Evolutionary conservation across 106 monocot genomes (phyloP).

Genomic region (Alisma plantagoaquatica): DNA sequence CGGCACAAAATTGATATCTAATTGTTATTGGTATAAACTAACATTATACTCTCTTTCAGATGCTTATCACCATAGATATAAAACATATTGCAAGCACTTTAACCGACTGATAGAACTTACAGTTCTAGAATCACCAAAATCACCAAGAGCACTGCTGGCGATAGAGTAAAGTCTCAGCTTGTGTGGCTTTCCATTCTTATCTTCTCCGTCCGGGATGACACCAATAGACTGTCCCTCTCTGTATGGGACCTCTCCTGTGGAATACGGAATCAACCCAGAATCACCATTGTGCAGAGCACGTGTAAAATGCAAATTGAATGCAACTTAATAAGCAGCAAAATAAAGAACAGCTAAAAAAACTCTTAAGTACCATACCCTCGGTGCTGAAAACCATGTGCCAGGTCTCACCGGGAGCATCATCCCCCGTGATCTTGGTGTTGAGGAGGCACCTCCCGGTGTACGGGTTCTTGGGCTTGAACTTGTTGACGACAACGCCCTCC

Average conservation of each 20-base stretch:
- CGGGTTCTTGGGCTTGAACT: conserved; percentile 74
- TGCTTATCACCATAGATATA: too few relatives aligned
- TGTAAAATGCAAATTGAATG: too few relatives aligned
- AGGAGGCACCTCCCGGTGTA: conserved; percentile 78
- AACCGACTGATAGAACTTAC: conserved; percentile 27
- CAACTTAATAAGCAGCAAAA: not conserved
- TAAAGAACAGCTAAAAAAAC: not conserved
- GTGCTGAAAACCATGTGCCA: conserved; percentile 99
- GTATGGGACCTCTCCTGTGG: conserved; percentile 73
- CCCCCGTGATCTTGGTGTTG: conserved; percentile 96
- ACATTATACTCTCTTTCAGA: too few relatives aligned
- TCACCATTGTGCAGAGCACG: too few relatives aligned
- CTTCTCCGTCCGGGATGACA: conserved; percentile 73
- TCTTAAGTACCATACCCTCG: conserved; percentile 40
- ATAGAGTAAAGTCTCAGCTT: conserved; percentile 93
- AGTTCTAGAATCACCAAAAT: conserved; percentile 94
- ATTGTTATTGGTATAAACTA: too few relatives aligned
- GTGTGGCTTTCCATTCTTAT: conserved; percentile 97
- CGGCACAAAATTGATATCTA: too few relatives aligned
- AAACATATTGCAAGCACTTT: too few relatives aligned
- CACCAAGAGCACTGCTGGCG: conserved; percentile 94
- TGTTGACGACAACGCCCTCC: conserved; percentile 81
- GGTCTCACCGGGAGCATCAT: conserved; percentile 96
- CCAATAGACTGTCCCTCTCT: conserved; percentile 97
- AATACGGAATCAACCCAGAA: too few relatives aligned